These are phyloP conservation scores for Arachis monticola DNA, from an alignment of 331 rosid species.

Conservation along the genomic window DNA sequence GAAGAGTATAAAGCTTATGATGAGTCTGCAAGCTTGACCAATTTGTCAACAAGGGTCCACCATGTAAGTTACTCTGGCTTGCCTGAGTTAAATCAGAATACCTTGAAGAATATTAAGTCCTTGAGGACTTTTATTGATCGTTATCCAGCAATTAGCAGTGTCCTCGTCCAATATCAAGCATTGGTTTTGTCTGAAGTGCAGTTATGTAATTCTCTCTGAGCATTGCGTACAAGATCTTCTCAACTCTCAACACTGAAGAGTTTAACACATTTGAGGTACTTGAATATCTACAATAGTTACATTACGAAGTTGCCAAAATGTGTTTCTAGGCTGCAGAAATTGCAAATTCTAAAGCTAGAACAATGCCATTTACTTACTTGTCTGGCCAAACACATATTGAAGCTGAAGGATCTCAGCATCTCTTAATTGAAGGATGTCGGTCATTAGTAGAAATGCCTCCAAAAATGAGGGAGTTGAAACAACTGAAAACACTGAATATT, in stretches of 20 bases:
- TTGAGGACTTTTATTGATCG: not conserved
- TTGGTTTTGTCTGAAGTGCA: too few species aligned
- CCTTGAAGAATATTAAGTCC: not conserved
- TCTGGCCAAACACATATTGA: too few species aligned
- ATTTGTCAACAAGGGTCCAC: not conserved
- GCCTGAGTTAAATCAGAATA: not conserved
- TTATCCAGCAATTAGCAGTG: rapidly evolving
- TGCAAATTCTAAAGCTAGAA: slow-evolving; percentile 16
- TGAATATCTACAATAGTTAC: too few species aligned
- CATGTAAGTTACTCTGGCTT: not conserved
- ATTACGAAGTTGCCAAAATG: too few species aligned
- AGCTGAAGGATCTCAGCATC: slow-evolving; percentile 5
- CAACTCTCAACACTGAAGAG: too few species aligned
- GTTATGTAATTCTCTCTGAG: not conserved
- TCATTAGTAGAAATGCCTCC: slow-evolving; percentile 8
- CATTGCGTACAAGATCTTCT: not conserved
- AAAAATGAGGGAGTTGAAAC: not conserved
- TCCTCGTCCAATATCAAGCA: not conserved
- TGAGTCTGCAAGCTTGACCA: not conserved
- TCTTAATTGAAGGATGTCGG: not conserved
- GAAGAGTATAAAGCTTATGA: not conserved
- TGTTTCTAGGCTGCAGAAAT: not conserved
- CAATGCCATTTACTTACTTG: rapidly evolving
- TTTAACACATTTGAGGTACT: too few species aligned
- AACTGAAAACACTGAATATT: too few species aligned